Evolutionary conservation across 257 asterid species (phyloP).

Genomic region (Scutellaria barbata): DNA sequence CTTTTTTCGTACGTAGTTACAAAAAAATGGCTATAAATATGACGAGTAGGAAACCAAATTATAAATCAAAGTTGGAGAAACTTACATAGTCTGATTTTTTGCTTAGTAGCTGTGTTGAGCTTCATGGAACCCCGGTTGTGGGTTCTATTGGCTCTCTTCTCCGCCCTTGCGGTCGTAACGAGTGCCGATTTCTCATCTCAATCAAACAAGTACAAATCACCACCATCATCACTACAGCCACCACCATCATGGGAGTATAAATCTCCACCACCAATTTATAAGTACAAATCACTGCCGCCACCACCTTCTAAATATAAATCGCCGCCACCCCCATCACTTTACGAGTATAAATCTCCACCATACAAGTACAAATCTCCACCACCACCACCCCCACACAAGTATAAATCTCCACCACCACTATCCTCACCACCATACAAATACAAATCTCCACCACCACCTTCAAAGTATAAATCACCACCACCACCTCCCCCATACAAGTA

Average conservation of each 20-base stretch:
- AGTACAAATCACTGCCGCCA: not conserved
- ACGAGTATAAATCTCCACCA: no score
- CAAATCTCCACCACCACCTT: no score
- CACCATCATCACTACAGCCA: no score
- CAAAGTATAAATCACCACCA: no score
- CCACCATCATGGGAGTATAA: not conserved
- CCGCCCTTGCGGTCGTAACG: not conserved
- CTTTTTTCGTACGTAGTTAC: not conserved
- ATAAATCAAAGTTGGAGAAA: not conserved
- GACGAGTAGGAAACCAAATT: not conserved
- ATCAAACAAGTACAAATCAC: no score
- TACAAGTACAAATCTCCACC: no score
- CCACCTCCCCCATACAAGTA: no score
- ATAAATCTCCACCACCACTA: no score
- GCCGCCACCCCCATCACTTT: no score
- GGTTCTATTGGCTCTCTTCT: not conserved
- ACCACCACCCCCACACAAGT: no score
- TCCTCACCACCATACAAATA: no score
- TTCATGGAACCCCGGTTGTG: slow-evolving; percentile 16
- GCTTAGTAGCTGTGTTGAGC: not conserved
- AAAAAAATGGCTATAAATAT: not conserved
- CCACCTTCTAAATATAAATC: no score
- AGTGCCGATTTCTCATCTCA: not conserved
- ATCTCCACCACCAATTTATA: not conserved
- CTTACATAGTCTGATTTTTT: not conserved